Evolutionary conservation across 2,329 filamentous ascomycete species (phyloP), one percentile per base, ranked within the genome.

Genomic region (Escovopsis weberi): DNA sequence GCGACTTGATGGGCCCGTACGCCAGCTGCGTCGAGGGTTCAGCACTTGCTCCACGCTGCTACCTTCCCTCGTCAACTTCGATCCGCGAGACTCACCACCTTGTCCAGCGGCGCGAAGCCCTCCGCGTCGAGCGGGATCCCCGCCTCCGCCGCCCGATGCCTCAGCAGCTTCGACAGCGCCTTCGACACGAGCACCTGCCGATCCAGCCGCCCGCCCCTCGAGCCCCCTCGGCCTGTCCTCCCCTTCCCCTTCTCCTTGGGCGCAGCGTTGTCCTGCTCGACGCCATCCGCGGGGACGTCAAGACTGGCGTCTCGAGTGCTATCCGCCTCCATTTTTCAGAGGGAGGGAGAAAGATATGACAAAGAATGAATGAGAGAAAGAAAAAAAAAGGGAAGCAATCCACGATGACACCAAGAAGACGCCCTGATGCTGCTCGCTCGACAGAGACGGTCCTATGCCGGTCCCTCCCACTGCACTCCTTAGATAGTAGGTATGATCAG

Each of bases 1-100:
- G 69, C 4, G 74, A 76, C 48, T 74, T 75, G 43, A 95, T 52
- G 8, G 72, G 70, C 1, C 63, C 66, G 66, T 70, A 78, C 47
- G 63, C 59, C 37, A 78, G 62, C 71, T 75, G 44, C 23, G 18
- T 11, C 11, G 11, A 8, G 37, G 37, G 15, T 28, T 6, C 23
- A 8, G 26, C 15, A 37, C 28, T 12, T 26, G 19, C 26, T 30
- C 15, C 15, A 15, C 15, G 15, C 15, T 15, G 15, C 15, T 15
- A 15, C 15, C 15, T 15, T 15, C 15, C 15, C 15, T 15, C 15
- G 15, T 15, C 15, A 15, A 15, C 15, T 15, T 15, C 15, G 15
- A 15, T 15, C 2, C 15, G 15, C 15, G 15, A 15, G 18, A 70
- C 74, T 69, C 55, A 78, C 74, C 56, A 80, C 77, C 44, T 63